These are phyloP conservation scores for Gracilaria vermiculophylla DNA, from an alignment of 23 red algal species.

Conservation along the genomic window DNA sequence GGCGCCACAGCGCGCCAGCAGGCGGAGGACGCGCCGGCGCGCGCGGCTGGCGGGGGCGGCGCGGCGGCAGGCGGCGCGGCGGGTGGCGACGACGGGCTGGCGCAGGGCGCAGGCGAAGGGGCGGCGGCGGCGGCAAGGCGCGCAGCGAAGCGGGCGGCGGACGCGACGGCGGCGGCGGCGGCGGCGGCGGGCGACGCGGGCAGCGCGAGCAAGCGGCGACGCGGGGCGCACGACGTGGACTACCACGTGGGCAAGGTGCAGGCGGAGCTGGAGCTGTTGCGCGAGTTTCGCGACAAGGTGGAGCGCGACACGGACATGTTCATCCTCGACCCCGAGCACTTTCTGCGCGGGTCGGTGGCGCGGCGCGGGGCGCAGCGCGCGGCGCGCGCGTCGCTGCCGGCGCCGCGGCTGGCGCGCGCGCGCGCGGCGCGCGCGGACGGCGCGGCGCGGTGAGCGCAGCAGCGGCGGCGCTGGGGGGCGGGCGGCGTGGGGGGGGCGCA, in stretches of 20 bases:
- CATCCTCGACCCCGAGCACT: conserved; percentile 18
- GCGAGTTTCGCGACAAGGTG: conserved; percentile 1
- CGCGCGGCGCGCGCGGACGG: too few relatives aligned
- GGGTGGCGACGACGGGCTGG: background rate
- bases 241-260: background rate
- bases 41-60: background rate
- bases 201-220: background rate
- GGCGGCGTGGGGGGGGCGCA: too few relatives aligned
- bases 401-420: background rate
- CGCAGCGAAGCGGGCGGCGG: too few relatives aligned
- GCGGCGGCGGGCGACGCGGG: background rate
- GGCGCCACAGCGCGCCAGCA: background rate
- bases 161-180: too few relatives aligned
- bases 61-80: background rate
- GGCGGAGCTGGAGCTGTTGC: background rate
- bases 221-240: background rate
- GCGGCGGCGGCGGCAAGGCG: background rate
- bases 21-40: background rate
- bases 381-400: too few relatives aligned
- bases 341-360: too few relatives aligned
- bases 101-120: background rate
- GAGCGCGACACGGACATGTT: conserved; percentile 18
- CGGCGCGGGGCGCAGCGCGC: background rate
- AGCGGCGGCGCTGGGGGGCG: too few relatives aligned
- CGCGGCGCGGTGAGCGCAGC: background rate